Percentiles rank a stretch among this genome's conserved stretches.
phyloP scores from a whole-genome alignment of 805 yeast species.

The Myxozyma udenii region DNA sequence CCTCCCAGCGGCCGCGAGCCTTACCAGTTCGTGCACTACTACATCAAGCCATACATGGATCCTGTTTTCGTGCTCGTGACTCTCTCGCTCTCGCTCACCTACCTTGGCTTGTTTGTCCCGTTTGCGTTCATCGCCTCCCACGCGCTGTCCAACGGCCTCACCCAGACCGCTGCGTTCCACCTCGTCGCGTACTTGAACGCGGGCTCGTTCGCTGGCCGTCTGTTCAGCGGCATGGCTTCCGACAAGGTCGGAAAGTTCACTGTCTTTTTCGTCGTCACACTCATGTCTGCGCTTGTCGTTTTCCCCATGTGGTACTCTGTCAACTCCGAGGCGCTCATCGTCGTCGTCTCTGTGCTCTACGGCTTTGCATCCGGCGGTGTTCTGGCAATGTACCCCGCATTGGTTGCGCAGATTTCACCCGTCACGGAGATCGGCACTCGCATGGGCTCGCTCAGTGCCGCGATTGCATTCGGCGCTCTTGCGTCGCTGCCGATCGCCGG shows the following conservation, averaged over 20 bases:
- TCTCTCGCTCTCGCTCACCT: slow-evolving; percentile 34
- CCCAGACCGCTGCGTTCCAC: slow-evolving; percentile 30
- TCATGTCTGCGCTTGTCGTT: slow-evolving; percentile 36
- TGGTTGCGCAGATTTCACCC: slow-evolving; percentile 35
- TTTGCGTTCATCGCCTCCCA: slow-evolving; percentile 39
- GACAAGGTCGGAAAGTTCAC: slow-evolving; percentile 51
- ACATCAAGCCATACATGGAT: slow-evolving; percentile 35
- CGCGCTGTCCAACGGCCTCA: slow-evolving; percentile 32
- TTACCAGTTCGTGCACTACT: slow-evolving; percentile 21
- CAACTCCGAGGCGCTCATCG: slow-evolving; percentile 10
- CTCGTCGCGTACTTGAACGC: slow-evolving; percentile 40
- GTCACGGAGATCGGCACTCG: slow-evolving; percentile 36
- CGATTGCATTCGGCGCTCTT: slow-evolving; percentile 51
- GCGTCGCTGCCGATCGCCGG: slow-evolving; percentile 39
- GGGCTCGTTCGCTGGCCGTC: slow-evolving; percentile 49
- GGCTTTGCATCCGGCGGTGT: slow-evolving; percentile 40
- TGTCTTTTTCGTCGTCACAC: slow-evolving; percentile 36
- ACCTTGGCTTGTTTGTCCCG: slow-evolving; percentile 37
- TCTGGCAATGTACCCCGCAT: slow-evolving; percentile 38
- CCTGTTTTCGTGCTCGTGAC: slow-evolving; percentile 33
- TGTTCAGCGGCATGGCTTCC: slow-evolving; percentile 48
- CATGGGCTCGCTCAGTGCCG: slow-evolving; percentile 61
- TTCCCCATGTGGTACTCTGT: slow-evolving; percentile 30
- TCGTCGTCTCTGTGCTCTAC: slow-evolving; percentile 35
- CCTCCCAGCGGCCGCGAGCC: slow-evolving; percentile 28